These are phyloP conservation scores for Tylopilus rubrobrunneus DNA, from an alignment of 768 basidiomycete species.

Conservation along the genomic window DNA sequence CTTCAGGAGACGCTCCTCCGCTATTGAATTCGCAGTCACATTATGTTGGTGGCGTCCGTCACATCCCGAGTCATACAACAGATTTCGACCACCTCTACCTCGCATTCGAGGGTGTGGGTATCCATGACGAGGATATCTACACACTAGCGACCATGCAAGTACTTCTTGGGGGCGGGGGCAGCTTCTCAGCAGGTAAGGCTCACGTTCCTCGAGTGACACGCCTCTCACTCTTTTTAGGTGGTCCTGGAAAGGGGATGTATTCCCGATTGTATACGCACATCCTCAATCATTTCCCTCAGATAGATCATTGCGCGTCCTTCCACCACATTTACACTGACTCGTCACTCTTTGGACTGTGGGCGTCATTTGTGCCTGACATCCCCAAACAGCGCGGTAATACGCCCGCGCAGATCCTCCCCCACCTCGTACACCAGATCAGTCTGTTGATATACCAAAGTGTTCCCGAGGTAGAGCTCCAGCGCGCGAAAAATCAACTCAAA, in stretches of 20 bases:
- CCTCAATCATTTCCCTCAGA: slow-evolving; percentile 87
- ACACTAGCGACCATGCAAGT: slow-evolving; percentile 92
- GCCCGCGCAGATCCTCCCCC: slow-evolving; percentile 69
- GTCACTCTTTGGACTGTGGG: slow-evolving; percentile 88
- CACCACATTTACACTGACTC: slow-evolving; percentile 97
- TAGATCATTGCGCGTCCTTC: slow-evolving; percentile 95
- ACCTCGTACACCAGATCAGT: slow-evolving; percentile 86
- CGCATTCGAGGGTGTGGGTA: slow-evolving; percentile 86
- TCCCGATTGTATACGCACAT: slow-evolving; percentile 94
- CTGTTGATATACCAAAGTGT: slow-evolving; percentile 68
- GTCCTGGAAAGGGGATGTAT: slow-evolving; percentile 99
- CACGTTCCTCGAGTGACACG: not conserved
- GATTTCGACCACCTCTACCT: slow-evolving; percentile 94
- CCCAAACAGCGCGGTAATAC: slow-evolving; percentile 57
- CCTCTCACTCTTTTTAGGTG: slow-evolving; percentile 46
- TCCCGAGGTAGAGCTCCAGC: slow-evolving; percentile 63
- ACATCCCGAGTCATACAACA: slow-evolving; percentile 52
- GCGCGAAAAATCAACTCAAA: slow-evolving; percentile 96
- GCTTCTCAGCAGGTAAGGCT: slow-evolving; percentile 81
- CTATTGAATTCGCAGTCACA: slow-evolving; percentile 36
- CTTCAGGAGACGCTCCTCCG: slow-evolving; percentile 6
- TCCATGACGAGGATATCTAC: slow-evolving; percentile 90
- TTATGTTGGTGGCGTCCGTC: slow-evolving; percentile 84
- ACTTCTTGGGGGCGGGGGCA: slow-evolving; percentile 91
- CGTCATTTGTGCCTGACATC: slow-evolving; percentile 70